Evolutionary conservation across 495 filamentous ascomycete species (phyloP).

Genomic region (Cryomyces minteri): DNA sequence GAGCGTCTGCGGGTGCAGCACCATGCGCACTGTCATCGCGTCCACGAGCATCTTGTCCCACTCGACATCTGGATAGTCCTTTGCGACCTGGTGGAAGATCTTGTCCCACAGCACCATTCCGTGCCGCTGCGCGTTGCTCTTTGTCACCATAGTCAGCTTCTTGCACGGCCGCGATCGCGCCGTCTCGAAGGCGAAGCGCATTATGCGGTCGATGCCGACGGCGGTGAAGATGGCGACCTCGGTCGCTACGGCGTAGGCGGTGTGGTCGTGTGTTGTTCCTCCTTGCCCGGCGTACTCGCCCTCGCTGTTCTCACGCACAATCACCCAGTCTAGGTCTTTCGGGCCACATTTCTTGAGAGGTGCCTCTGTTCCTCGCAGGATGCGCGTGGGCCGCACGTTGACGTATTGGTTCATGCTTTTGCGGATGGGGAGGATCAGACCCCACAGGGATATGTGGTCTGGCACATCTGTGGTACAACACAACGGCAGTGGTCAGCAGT

Average conservation of each 20-base stretch:
- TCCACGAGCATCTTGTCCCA: constrained; percentile 25
- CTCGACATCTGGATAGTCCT: constrained; percentile 19
- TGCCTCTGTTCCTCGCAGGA: constrained; percentile 16
- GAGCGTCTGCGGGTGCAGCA: constrained; percentile 17
- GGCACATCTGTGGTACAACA: constrained; percentile 8
- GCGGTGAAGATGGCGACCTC: constrained; percentile 22
- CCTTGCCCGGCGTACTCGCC: constrained; percentile 24
- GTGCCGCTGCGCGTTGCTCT: constrained; percentile 22
- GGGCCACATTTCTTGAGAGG: constrained; percentile 11
- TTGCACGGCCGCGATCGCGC: constrained; percentile 15
- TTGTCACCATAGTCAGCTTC: constrained; percentile 25
- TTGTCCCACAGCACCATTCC: constrained; percentile 26
- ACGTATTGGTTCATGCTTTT: constrained; percentile 22
- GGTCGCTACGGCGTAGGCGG: constrained; percentile 14
- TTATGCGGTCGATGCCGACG: constrained; percentile 21
- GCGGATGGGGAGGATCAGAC: constrained; percentile 22
- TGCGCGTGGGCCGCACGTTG: constrained; percentile 21
- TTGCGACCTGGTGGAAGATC: constrained; percentile 17
- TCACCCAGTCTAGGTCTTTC: constrained; percentile 20
- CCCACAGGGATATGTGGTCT: constrained; percentile 24
- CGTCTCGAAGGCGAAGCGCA: constrained; percentile 23
- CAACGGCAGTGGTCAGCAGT: background rate
- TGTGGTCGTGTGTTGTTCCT: constrained; percentile 17
- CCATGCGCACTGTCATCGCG: constrained; percentile 25
- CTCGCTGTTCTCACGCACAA: constrained; percentile 23